phyloP scores from a whole-genome alignment of 306 rosid species.

The Vigna angularis region DNA sequence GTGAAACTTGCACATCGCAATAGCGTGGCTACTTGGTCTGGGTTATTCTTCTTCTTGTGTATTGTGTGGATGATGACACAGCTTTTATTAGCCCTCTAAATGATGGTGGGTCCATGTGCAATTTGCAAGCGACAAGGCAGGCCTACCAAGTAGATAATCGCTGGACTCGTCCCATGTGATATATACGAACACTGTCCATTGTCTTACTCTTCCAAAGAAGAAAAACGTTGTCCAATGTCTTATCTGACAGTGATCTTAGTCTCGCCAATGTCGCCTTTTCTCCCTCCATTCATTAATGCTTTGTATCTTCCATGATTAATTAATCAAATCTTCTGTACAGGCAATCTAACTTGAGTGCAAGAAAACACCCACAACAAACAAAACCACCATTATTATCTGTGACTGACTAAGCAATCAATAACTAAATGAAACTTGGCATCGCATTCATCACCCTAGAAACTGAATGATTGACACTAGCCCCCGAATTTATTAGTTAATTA shows the following conservation, averaged over 20 bases:
- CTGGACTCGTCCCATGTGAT: constrained; percentile 54
- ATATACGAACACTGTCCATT: constrained; percentile 46
- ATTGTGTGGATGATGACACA: background rate
- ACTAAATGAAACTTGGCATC: constrained; percentile 20
- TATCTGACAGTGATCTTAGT: constrained; percentile 37
- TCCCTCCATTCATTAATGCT: constrained; percentile 48
- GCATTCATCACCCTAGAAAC: constrained; percentile 4
- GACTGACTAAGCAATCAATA: constrained; percentile 30
- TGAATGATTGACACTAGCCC: constrained; percentile 40
- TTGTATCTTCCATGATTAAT: constrained; percentile 43
- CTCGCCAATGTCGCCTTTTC: constrained; percentile 50
- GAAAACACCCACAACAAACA: constrained; percentile 47
- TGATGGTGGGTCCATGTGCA: constrained; percentile 36
- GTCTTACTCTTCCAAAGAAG: constrained; percentile 50
- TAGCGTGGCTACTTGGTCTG: background rate
- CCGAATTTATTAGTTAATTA: constrained; percentile 28
- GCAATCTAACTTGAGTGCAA: constrained; percentile 49
- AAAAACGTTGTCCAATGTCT: constrained; percentile 47
- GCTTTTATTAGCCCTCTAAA: constrained; percentile 36
- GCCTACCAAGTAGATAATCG: constrained; percentile 53
- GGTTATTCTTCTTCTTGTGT: background rate
- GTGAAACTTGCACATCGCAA: constrained; percentile 9
- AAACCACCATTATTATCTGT: constrained; percentile 29
- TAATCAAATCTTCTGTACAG: constrained; percentile 36
- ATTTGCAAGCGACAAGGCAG: constrained; percentile 48